These are phyloP conservation scores for Cyamopsis tetragonoloba DNA, from an alignment of 306 rosid genomes.

Conservation along the genomic window DNA sequence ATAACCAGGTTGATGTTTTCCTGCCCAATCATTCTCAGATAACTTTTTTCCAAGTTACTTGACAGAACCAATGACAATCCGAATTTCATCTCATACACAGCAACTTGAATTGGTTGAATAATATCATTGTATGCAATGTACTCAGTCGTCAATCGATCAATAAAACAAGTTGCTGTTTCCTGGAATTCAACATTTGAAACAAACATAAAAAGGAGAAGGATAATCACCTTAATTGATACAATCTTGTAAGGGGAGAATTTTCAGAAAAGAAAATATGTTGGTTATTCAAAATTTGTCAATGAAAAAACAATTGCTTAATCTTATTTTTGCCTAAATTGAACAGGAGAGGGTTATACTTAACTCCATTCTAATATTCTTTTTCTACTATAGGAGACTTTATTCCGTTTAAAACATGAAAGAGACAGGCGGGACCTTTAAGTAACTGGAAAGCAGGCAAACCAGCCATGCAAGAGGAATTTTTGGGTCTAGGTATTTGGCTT, in stretches of 20 bases:
- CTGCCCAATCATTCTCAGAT: constrained; percentile 34
- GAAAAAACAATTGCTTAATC: not conserved
- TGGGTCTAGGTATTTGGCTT: not conserved
- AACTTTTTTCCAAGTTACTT: constrained; percentile 35
- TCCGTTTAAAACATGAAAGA: not conserved
- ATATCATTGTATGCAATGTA: constrained; percentile 53
- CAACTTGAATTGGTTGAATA: constrained; percentile 87
- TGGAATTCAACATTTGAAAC: constrained; percentile 32
- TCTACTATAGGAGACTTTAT: not conserved
- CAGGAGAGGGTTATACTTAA: not conserved
- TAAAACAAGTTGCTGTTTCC: constrained; percentile 66
- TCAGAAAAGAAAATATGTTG: not conserved
- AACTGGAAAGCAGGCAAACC: not conserved
- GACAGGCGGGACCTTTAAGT: not conserved
- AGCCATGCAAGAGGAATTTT: not conserved
- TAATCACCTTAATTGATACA: not conserved
- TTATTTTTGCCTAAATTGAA: not conserved
- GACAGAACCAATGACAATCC: constrained; percentile 69
- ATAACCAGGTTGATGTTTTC: constrained; percentile 34
- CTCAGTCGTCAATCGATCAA: constrained; percentile 52
- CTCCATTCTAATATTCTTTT: not conserved
- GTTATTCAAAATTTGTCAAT: not conserved
- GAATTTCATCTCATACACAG: constrained; percentile 85
- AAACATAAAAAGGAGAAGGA: not conserved
- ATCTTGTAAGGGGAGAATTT: not conserved